Evolutionary conservation across 768 basidiomycete genomes (phyloP).

Genomic region (Crepidotus variabilis): DNA sequence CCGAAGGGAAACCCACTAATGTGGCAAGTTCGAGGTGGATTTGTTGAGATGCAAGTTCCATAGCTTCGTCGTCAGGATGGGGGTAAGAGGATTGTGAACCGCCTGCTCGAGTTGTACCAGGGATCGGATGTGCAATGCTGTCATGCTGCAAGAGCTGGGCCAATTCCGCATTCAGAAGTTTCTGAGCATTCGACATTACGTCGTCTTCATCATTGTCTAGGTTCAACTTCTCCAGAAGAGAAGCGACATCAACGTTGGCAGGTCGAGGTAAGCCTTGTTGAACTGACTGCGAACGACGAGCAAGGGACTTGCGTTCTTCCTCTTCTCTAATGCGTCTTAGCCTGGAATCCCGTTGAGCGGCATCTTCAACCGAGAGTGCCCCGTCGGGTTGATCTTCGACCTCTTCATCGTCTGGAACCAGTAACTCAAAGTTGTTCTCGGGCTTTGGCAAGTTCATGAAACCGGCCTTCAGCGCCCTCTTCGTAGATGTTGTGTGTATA

Average conservation of each 20-base stretch:
- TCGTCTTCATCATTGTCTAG: conserved; percentile 42
- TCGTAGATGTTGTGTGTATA: conserved; percentile 56
- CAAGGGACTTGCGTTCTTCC: conserved; percentile 77
- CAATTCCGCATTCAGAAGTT: conserved; percentile 74
- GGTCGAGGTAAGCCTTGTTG: conserved; percentile 85
- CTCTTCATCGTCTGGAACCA: conserved; percentile 86
- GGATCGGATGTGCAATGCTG: conserved; percentile 80
- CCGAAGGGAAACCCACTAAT: conserved; percentile 81
- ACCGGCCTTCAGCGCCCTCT: conserved; percentile 73
- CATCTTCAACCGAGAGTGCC: conserved; percentile 74
- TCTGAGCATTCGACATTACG: conserved; percentile 44
- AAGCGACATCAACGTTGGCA: conserved; percentile 69
- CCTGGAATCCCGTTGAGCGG: conserved; percentile 84
- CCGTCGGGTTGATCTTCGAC: conserved; percentile 37
- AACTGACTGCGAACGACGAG: conserved; percentile 76
- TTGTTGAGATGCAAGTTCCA: conserved; percentile 63
- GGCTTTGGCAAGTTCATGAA: conserved; percentile 87
- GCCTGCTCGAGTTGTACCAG: conserved; percentile 80
- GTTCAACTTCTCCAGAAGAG: conserved; percentile 57
- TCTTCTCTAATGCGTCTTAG: conserved; percentile 63
- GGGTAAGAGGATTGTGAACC: conserved; percentile 64
- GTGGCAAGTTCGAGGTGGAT: conserved; percentile 81
- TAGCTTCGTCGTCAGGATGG: conserved; percentile 72
- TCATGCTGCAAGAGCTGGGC: conserved; percentile 82
- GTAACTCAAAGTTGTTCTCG: conserved; percentile 95